These are phyloP conservation scores for Grosmannia serpens DNA, from an alignment of 2,329 filamentous ascomycete genomes.

Conservation along the genomic window DNA sequence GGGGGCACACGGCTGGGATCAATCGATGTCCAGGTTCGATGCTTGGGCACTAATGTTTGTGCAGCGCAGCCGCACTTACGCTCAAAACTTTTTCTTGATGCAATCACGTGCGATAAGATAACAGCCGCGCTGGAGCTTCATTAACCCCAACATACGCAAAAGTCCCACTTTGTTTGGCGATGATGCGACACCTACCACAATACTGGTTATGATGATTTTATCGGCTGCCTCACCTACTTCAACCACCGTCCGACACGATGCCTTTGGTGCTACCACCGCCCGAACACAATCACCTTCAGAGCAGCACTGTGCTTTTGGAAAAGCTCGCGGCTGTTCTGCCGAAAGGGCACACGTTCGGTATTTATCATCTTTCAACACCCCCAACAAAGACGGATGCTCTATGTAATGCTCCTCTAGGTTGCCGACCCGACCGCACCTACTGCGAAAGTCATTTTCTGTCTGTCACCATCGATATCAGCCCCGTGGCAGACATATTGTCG, in stretches of 20 bases:
- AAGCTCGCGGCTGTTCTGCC: constrained; percentile 41
- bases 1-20: background rate
- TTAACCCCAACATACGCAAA: background rate
- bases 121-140: background rate
- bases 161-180: background rate
- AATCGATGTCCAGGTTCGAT: background rate
- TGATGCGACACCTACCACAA: background rate
- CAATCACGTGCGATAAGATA: constrained; percentile 6
- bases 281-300: constrained; percentile 7
- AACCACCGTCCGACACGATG: background rate
- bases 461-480: constrained; percentile 30
- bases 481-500: background rate
- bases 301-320: constrained; percentile 21
- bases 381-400: constrained; percentile 64
- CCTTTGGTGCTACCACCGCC: background rate
- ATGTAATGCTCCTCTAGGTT: constrained; percentile 64
- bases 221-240: background rate
- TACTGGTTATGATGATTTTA: background rate
- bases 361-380: constrained; percentile 81
- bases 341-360: constrained; percentile 45
- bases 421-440: constrained; percentile 64
- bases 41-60: background rate
- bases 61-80: background rate
- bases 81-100: background rate
- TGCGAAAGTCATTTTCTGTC: constrained; percentile 71